Percentiles rank a stretch among this genome's conserved stretches.
Evolutionary conservation across 495 filamentous ascomycete species (phyloP).

Genomic region (Hypoxylon crocopeplum): DNA sequence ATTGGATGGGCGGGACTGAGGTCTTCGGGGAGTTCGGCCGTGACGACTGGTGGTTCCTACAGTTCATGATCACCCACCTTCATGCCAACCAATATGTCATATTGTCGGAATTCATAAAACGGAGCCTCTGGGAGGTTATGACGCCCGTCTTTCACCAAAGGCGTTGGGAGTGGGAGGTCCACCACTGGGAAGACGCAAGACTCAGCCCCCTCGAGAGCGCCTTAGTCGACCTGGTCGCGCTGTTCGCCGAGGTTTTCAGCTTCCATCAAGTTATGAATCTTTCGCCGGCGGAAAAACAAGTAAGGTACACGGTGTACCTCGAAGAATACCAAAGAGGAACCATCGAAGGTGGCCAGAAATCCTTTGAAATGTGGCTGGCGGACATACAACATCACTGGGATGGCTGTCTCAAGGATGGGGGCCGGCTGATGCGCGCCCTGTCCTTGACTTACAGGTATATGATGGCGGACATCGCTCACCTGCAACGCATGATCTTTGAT

Average conservation of each 20-base stretch:
- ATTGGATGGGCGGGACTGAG: not conserved
- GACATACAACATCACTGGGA: no score
- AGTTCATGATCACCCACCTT: not conserved
- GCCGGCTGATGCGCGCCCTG: constrained; percentile 2
- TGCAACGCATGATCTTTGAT: constrained; percentile 26
- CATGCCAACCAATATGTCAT: not conserved
- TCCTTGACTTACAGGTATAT: not conserved
- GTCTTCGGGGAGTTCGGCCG: not conserved
- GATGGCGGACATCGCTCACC: constrained; percentile 4
- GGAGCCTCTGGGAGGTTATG: not conserved
- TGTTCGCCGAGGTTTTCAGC: no score
- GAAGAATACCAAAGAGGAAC: no score
- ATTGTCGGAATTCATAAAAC: not conserved
- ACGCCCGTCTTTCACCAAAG: not conserved
- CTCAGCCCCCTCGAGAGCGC: no score
- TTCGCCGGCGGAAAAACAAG: no score
- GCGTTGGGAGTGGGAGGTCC: no score
- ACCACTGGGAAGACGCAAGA: not conserved
- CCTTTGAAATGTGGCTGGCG: no score
- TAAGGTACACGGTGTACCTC: no score
- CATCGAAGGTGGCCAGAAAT: no score
- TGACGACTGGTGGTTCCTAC: not conserved
- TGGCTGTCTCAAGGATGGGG: constrained; percentile 3
- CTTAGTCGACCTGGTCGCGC: no score
- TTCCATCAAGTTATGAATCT: no score